Conservation (phyloP, 148 eudicot genomes). For the Chenopodium berlandieri region DNA sequence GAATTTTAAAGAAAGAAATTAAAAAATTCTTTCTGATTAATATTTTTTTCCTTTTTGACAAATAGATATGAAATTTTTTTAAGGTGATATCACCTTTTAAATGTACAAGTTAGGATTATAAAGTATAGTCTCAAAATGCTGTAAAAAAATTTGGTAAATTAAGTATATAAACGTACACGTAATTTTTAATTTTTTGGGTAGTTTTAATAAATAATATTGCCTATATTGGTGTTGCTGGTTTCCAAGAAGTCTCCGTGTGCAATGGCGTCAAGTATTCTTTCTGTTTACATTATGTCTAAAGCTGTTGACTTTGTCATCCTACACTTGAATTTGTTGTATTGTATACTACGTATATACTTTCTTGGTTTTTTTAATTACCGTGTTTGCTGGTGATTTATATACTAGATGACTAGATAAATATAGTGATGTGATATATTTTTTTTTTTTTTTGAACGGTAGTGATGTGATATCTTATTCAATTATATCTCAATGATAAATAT, state of each 20-base stretch:
- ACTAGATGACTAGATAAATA: too few species aligned
- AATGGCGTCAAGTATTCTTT: neutral
- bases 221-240: conserved; percentile 17
- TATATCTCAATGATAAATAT: too few species aligned
- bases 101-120: conserved; percentile 10
- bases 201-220: too few species aligned
- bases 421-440: too few species aligned
- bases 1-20: conserved; percentile 10
- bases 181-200: neutral
- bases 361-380: too few species aligned
- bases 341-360: neutral
- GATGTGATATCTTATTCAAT: too few species aligned
- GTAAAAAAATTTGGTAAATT: neutral
- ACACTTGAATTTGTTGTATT: neutral
- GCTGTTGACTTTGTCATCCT: conserved; percentile 16
- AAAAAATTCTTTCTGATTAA: conserved; percentile 4
- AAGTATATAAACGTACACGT: neutral
- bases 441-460: too few species aligned
- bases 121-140: neutral
- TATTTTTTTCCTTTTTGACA: neutral
- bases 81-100: conserved; percentile 26
- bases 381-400: too few species aligned
- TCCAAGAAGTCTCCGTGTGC: conserved; percentile 10
- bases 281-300: conserved; percentile 12
- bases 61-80: conserved; percentile 26